Conservation (phyloP, 2,329 filamentous ascomycete genomes). For the Coniochaeta hoffmannii region DNA sequence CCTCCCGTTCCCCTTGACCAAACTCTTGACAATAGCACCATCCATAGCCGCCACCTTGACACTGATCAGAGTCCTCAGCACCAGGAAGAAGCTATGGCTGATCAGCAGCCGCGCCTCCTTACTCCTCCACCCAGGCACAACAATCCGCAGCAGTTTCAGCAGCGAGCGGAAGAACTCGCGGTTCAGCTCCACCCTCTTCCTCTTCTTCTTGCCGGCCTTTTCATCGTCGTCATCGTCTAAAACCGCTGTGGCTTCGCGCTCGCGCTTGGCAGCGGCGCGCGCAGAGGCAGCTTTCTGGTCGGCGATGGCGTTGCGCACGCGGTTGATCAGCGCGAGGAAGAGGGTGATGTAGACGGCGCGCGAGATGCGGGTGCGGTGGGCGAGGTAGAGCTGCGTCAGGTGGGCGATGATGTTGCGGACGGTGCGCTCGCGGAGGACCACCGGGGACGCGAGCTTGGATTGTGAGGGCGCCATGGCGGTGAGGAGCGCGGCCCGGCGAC, state of each 20-base stretch:
- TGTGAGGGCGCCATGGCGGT: constrained; percentile 57
- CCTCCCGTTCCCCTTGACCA: constrained; percentile 84
- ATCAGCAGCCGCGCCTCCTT: constrained; percentile 80
- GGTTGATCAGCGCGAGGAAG: constrained; percentile 72
- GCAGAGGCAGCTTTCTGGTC: constrained; percentile 83
- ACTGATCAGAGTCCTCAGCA: constrained; percentile 85
- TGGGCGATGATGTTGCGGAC: constrained; percentile 58
- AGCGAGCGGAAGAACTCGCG: constrained; percentile 73
- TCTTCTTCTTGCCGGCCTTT: constrained; percentile 29
- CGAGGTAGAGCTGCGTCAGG: constrained; percentile 66
- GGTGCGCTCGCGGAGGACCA: constrained; percentile 47
- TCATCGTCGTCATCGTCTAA: constrained; percentile 27
- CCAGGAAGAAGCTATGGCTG: constrained; percentile 89
- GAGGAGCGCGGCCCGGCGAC: not conserved
- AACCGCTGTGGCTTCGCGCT: constrained; percentile 39
- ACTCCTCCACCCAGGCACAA: constrained; percentile 82
- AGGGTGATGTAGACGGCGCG: constrained; percentile 78
- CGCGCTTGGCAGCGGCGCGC: constrained; percentile 54
- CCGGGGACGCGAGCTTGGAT: constrained; percentile 59
- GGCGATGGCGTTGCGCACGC: constrained; percentile 82
- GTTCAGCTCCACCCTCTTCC: constrained; percentile 86
- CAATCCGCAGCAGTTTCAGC: constrained; percentile 71
- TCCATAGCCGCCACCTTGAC: constrained; percentile 95
- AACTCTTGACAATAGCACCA: constrained; percentile 81
- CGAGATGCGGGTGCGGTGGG: constrained; percentile 74